These are phyloP conservation scores for Lasiosphaeriaceae sp. DNA, from an alignment of 495 filamentous ascomycete species.

Conservation along the genomic window DNA sequence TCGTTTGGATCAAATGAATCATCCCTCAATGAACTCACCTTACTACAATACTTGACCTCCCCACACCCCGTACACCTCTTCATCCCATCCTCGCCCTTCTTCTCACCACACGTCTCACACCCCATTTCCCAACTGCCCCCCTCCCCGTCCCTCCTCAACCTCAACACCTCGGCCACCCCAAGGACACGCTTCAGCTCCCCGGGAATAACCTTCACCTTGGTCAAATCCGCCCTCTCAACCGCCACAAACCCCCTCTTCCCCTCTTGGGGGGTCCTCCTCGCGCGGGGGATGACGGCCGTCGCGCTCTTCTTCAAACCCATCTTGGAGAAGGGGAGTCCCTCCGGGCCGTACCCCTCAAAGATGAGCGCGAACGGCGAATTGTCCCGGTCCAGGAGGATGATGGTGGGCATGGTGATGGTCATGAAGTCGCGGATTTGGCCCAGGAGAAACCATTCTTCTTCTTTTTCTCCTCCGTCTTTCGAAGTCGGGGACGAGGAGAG, in stretches of 20 bases:
- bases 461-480: not conserved
- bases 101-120: slow-evolving; percentile 22
- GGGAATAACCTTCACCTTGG: slow-evolving; percentile 26
- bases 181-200: slow-evolving; percentile 28
- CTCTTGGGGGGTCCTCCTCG: slow-evolving; percentile 27
- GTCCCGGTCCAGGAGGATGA: slow-evolving; percentile 33
- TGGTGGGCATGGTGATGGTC: slow-evolving; percentile 46
- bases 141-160: slow-evolving; percentile 12
- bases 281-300: slow-evolving; percentile 31
- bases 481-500: slow-evolving; percentile 3
- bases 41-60: slow-evolving; percentile 38
- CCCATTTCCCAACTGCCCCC: slow-evolving; percentile 9
- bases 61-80: slow-evolving; percentile 41
- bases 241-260: slow-evolving; percentile 33
- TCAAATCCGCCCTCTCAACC: slow-evolving; percentile 18
- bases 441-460: slow-evolving; percentile 32
- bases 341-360: slow-evolving; percentile 26
- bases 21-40: slow-evolving; percentile 37
- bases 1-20: too few relatives aligned
- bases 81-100: slow-evolving; percentile 17
- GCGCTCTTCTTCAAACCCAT: slow-evolving; percentile 29
- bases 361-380: slow-evolving; percentile 35
- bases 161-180: slow-evolving; percentile 23
- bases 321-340: slow-evolving; percentile 17
- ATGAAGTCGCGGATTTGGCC: slow-evolving; percentile 44